Evolutionary conservation across 495 filamentous ascomycete species (phyloP).

Genomic region (Staphylotrichum tortipilum): DNA sequence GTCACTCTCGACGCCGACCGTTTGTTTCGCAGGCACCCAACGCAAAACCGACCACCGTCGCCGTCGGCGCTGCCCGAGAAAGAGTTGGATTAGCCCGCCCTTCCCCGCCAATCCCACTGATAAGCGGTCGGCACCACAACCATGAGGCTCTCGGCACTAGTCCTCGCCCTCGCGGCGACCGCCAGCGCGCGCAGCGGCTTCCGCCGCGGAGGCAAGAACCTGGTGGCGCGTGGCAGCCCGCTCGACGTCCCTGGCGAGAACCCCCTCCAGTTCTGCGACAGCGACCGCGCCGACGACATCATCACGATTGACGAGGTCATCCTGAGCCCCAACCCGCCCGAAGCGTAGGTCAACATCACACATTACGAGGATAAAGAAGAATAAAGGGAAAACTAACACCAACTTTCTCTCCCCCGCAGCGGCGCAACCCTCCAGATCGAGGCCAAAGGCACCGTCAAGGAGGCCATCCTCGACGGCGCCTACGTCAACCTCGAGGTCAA

Average conservation of each 20-base stretch:
- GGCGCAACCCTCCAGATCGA: slow-evolving; percentile 71
- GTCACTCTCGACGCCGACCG: neutral
- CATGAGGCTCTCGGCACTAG: slow-evolving; percentile 38
- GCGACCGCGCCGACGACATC: slow-evolving; percentile 51
- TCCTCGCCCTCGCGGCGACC: slow-evolving; percentile 31
- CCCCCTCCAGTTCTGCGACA: slow-evolving; percentile 64
- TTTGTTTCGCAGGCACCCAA: too few relatives aligned
- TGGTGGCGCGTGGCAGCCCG: slow-evolving; percentile 28
- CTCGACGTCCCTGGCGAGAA: slow-evolving; percentile 62
- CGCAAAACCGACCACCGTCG: neutral
- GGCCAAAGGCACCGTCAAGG: slow-evolving; percentile 60
- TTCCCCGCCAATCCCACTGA: slow-evolving; percentile 8
- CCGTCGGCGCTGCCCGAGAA: neutral
- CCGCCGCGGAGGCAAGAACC: slow-evolving; percentile 24
- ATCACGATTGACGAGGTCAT: slow-evolving; percentile 72
- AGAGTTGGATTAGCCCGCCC: neutral
- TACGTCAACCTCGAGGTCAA: slow-evolving; percentile 77
- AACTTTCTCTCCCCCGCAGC: too few relatives aligned
- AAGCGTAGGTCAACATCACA: slow-evolving; percentile 58
- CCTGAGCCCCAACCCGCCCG: slow-evolving; percentile 76
- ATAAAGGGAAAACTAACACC: too few relatives aligned
- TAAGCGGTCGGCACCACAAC: slow-evolving; percentile 8
- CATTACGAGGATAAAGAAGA: too few relatives aligned
- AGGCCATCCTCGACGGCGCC: slow-evolving; percentile 65
- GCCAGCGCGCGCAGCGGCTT: slow-evolving; percentile 35